Evolutionary conservation across 345 rosid species (phyloP).

Genomic region (Sonneratia caseolaris): DNA sequence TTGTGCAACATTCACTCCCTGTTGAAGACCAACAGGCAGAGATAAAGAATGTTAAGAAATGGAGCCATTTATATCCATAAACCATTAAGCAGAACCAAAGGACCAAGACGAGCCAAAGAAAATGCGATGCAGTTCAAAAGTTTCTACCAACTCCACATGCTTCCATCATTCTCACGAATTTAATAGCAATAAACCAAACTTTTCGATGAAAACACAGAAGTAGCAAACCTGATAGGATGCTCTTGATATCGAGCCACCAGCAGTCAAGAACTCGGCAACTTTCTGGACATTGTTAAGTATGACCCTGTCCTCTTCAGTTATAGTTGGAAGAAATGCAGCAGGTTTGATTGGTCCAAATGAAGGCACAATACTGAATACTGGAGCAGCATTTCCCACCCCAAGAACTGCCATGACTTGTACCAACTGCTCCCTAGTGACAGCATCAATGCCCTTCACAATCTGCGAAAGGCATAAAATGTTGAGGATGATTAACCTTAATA

Average conservation of each 20-base stretch:
- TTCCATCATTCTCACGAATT: neutral
- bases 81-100: neutral
- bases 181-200: neutral
- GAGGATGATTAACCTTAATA: neutral
- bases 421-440: slow-evolving; percentile 82
- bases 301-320: slow-evolving; percentile 73
- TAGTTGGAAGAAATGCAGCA: slow-evolving; percentile 62
- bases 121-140: neutral
- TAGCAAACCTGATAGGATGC: slow-evolving; percentile 17
- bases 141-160: neutral
- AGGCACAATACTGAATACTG: slow-evolving; percentile 77
- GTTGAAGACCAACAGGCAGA: slow-evolving; percentile 7
- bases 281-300: slow-evolving; percentile 71
- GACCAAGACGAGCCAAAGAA: neutral
- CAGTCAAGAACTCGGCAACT: slow-evolving; percentile 63
- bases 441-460: slow-evolving; percentile 96
- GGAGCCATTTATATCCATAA: neutral
- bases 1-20: slow-evolving; percentile 46
- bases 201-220: neutral
- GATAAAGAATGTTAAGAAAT: neutral
- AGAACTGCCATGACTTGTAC: slow-evolving; percentile 59
- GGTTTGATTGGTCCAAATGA: slow-evolving; percentile 67
- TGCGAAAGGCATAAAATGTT: slow-evolving; percentile 15
- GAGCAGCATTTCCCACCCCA: slow-evolving; percentile 51
- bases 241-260: slow-evolving; percentile 49